A percentile compares a stretch with the other conserved stretches of the same genome.
Conservation (phyloP, 2,329 filamentous ascomycete genomes). For the Ilyonectria robusta region DNA sequence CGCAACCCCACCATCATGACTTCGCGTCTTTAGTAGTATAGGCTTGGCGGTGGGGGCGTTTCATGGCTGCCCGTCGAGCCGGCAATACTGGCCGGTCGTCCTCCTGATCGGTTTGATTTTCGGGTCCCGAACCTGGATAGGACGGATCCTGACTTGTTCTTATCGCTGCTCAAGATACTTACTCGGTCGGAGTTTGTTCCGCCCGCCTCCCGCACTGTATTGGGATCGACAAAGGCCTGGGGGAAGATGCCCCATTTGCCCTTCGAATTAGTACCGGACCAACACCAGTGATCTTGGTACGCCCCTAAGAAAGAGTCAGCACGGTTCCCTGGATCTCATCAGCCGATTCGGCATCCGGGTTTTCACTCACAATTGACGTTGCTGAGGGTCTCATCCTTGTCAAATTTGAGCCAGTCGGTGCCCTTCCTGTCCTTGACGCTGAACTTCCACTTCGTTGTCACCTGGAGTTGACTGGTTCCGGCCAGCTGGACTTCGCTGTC, state of each 20-base stretch:
- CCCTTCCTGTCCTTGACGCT: conserved; percentile 59
- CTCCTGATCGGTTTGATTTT: conserved; percentile 44
- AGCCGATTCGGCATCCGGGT: neutral
- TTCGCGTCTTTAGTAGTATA: conserved; percentile 28
- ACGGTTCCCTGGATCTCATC: neutral
- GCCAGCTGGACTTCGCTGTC: conserved; percentile 62
- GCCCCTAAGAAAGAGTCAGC: conserved; percentile 53
- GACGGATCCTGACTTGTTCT: conserved; percentile 51
- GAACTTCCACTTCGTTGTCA: conserved; percentile 68
- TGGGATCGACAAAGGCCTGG: conserved; percentile 62
- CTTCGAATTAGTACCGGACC: conserved; percentile 67
- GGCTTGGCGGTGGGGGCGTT: conserved; percentile 39
- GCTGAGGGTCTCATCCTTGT: conserved; percentile 76
- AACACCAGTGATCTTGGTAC: conserved; percentile 68
- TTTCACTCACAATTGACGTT: conserved; percentile 70
- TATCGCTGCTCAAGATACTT: conserved; percentile 53
- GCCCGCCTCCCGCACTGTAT: conserved; percentile 58
- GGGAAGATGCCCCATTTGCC: conserved; percentile 69
- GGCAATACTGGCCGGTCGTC: conserved; percentile 52
- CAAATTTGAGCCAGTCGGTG: conserved; percentile 69
- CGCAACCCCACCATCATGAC: conserved; percentile 4
- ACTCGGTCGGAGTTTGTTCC: conserved; percentile 48
- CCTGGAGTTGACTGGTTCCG: conserved; percentile 62
- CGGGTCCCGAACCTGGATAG: conserved; percentile 54
- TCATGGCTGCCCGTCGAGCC: conserved; percentile 53